Evolutionary conservation across 768 basidiomycete genomes (phyloP).

Genomic region (Pisolithus sp.): DNA sequence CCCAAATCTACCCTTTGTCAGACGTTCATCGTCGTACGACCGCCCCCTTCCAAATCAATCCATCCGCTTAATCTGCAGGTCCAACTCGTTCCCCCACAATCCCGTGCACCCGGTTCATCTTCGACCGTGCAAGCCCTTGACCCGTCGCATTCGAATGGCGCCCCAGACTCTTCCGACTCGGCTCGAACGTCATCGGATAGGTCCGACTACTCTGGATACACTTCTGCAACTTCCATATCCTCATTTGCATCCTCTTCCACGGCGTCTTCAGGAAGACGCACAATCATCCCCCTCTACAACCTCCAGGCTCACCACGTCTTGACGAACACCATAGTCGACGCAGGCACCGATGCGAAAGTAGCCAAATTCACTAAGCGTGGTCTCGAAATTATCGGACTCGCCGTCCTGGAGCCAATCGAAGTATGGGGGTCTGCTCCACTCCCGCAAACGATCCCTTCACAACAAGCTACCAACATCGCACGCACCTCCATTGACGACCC

Average conservation of each 20-base stretch:
- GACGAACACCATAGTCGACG: constrained; percentile 81
- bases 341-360: constrained; percentile 82
- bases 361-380: constrained; percentile 70
- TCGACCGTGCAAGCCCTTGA: constrained; percentile 43
- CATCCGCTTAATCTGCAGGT: constrained; percentile 89
- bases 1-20: constrained; percentile 22
- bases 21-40: constrained; percentile 90
- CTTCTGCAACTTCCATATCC: constrained; percentile 38
- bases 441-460: constrained; percentile 5
- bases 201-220: constrained; percentile 53
- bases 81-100: constrained; percentile 69
- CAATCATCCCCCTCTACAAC: constrained; percentile 83
- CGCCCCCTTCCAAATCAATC: constrained; percentile 78
- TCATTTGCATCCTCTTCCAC: constrained; percentile 39
- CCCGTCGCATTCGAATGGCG: constrained; percentile 22
- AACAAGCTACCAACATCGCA: constrained; percentile 7
- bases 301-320: constrained; percentile 83
- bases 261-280: constrained; percentile 48
- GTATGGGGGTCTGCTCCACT: constrained; percentile 39
- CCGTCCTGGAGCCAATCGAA: constrained; percentile 75
- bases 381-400: constrained; percentile 72
- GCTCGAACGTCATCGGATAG: constrained; percentile 33
- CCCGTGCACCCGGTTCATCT: constrained; percentile 34
- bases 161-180: constrained; percentile 20
- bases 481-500: background rate